Evolutionary conservation across 352 stramenopile genomes (phyloP), one percentile per base, ranked within the genome.

Genomic region (Globisporangium cylindrosporum): DNA sequence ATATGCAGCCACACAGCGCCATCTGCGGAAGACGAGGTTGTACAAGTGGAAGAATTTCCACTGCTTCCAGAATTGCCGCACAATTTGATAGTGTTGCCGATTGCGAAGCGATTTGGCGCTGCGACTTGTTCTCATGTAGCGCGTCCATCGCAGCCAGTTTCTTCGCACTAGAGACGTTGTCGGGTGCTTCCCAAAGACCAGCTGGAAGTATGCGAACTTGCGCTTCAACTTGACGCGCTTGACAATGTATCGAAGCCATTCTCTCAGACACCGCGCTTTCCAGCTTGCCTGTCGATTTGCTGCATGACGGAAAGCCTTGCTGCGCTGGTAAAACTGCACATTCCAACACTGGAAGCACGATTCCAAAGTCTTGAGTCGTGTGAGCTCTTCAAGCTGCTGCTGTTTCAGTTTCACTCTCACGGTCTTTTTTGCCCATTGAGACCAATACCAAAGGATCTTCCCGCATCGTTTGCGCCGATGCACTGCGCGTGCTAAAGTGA

Each of bases 121-220:
- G 27, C 27, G 27, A 32, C 14, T 53, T 56, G 34, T 58, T 18
- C 59, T 53, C 46, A 62, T 4, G 15, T 69, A 68, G 1, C 25
- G 9, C 4, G 68, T 73, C 83, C 83, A 91, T 8, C 59, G 60
- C 10, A 5, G 0, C 77, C 78, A 89, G 6, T 46, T 3, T 64
- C 74, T 64, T 0, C 24, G 57, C 1, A 84, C 34, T 2, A 69
- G 59, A 1, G 74, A 86, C 7, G 69, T 77, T 1, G 51, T 43
- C 27, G 79, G 67, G 53, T 85, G 70, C 7, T 54, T 59, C 8
- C 79, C 79, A 51, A 75, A 80, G 0, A 86, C 58, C 46, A 74
- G 71, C 4, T 63, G 67, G 25, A 83, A 89, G 49, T 85, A 75
- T 1, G 14, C 18, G 3, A 84, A 57, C 38, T 87, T 88, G 51